Conservation (phyloP, 1,284 basidiomycete species). For the Austroboletus novae-zelandiae region DNA sequence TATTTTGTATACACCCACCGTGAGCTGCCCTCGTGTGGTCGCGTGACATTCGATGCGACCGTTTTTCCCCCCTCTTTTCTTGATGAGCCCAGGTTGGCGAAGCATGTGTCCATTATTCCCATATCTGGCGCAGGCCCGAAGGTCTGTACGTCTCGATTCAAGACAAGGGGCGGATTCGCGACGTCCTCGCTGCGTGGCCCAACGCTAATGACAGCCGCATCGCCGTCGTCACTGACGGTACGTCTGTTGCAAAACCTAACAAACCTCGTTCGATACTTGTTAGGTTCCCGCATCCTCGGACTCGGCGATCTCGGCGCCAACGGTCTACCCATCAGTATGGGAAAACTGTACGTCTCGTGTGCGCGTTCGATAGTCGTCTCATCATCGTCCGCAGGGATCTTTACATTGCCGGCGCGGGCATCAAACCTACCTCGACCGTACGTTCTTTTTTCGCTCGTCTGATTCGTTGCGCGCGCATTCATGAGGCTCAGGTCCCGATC, state of each 20-base stretch:
- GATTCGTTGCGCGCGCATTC: neutral
- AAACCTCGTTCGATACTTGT: neutral
- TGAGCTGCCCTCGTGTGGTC: slow-evolving; percentile 22
- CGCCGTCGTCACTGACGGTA: slow-evolving; percentile 77
- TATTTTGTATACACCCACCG: slow-evolving; percentile 76
- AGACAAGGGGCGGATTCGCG: slow-evolving; percentile 66
- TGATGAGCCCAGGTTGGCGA: slow-evolving; percentile 60
- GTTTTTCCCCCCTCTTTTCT: neutral
- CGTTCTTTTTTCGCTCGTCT: slow-evolving; percentile 9
- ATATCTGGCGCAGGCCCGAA: slow-evolving; percentile 75
- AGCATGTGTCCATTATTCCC: slow-evolving; percentile 71
- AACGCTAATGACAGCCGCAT: slow-evolving; percentile 53
- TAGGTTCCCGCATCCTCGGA: slow-evolving; percentile 71
- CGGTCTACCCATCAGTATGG: slow-evolving; percentile 77
- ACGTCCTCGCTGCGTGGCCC: slow-evolving; percentile 63
- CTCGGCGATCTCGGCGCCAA: slow-evolving; percentile 78
- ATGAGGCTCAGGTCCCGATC: slow-evolving; percentile 52
- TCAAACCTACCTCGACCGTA: slow-evolving; percentile 51
- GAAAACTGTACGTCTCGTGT: slow-evolving; percentile 60
- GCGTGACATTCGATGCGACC: slow-evolving; percentile 7
- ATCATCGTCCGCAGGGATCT: slow-evolving; percentile 45
- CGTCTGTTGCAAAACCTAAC: neutral
- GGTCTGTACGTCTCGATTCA: slow-evolving; percentile 69
- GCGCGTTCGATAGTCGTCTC: neutral
- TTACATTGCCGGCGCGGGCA: slow-evolving; percentile 74